Evolutionary conservation across 164 flowering plant genomes (phyloP), one percentile per base, ranked within the genome.

Genomic region (Malania oleifera): DNA sequence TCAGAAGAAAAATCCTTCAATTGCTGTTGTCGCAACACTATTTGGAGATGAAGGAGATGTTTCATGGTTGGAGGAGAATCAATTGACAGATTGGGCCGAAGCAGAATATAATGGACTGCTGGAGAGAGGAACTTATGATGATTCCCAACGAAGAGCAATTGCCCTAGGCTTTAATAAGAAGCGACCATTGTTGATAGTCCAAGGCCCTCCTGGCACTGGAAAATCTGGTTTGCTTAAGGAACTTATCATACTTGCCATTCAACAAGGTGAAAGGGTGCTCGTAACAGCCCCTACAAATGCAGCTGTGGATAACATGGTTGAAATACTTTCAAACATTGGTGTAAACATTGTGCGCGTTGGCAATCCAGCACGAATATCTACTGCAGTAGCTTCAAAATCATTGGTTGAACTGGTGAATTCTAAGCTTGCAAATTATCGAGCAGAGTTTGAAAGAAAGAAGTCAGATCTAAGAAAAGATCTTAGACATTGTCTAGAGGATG

Each of bases 171-270:
- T 87, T 73, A 89, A 85, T 67, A 86, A 79, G 77, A 89, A 82
- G 64, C 78, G 90, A 22, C 95, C 98, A 1, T 9, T 89, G 19
- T 44, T 89, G 67, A 52, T 79, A 27, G 63, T 89, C 60, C 87
- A 89, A 74, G 98, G 98, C 18, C 98, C 96, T 44, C 98, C 96
- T 52, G 98, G 96, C 54, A 82, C 98, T 27, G 98, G 98, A 62
- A 91, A 91, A 74, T 79, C 92, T 19, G 84, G 83, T 56, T 67
- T 91, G 72, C 90, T 89, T 17, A 88, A 77, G 60, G 83, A 89
- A 54, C 54, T 88, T 48, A 89, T 88, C 17, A 61, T 60, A 26
- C 83, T 70, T 57, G 75, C 90, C 61, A 87, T 86, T 70, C 78
- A 75, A 59, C 88, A 77, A 71, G 95, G 95, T 57, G 96, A 91